Evolutionary conservation across 2,329 filamentous ascomycete genomes (phyloP), one percentile per base, ranked within the genome.

Genomic region (Stenocarpella maydis): DNA sequence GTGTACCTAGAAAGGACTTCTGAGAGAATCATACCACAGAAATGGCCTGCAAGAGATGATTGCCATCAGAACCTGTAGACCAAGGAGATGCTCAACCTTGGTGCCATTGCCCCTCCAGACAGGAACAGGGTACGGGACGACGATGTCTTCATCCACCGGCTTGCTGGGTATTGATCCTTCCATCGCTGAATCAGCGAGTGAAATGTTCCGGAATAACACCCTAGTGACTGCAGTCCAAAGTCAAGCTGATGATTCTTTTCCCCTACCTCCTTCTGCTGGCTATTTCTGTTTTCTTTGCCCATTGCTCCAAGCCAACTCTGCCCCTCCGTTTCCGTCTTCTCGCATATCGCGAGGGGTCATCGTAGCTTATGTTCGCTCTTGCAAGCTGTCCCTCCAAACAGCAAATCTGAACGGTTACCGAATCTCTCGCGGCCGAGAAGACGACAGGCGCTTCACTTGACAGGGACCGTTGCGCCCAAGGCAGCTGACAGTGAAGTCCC

Each of bases 41-140:
- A n/a, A n/a, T n/a, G n/a, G n/a, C n/a, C n/a, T n/a, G n/a, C n/a
- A n/a, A n/a, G n/a, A n/a, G n/a, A n/a, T n/a, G n/a, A n/a, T n/a
- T n/a, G n/a, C n/a, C n/a, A 81, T 37, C 34, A 37, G 34, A 37
- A 37, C 9, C 10, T 10, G 12, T 37, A n/a, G n/a, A n/a, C n/a
- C n/a, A n/a, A n/a, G n/a, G 9, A 8, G 34, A 37, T 7, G 10
- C 34, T 37, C 34, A 37, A 7, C 9, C 2, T 37, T 10, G 7
- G 34, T 2, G 4, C 12, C 3, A 4, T 21, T 15, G 9, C 45
- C 45, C 45, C 21, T 14, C 10, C 4, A 12, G 4, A 15, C 21
- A 9, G 6, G 21, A 4, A 15, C 21, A 9, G 6, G 45, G 21
- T n/a, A 34, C 9, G 24, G 24, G 26, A 31, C 17, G 49, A 31